Percentiles rank a stretch among this genome's conserved stretches.
Evolutionary conservation across 805 yeast species (phyloP).

Genomic region (Ogataea allantospora): DNA sequence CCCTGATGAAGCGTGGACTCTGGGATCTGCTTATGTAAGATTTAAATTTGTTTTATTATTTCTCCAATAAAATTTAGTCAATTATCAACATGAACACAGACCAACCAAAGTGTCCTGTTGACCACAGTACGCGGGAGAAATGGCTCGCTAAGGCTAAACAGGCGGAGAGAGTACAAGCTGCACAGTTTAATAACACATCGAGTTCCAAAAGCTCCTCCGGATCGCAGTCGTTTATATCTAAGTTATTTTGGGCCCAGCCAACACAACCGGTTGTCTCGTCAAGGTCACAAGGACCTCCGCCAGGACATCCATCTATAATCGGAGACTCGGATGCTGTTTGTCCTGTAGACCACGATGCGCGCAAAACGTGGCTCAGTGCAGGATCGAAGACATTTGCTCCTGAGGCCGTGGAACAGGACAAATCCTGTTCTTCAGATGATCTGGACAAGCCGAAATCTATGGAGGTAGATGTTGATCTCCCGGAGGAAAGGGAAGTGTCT

Average conservation of each 20-base stretch:
- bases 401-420: slow-evolving; percentile 38
- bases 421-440: slow-evolving; percentile 45
- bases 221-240: slow-evolving; percentile 1
- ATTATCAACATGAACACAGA: slow-evolving; percentile 24
- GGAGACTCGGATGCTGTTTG: slow-evolving; percentile 1
- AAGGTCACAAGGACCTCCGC: neutral
- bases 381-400: slow-evolving; percentile 22
- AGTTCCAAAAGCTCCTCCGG: neutral
- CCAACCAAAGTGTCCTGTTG: slow-evolving; percentile 62
- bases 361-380: slow-evolving; percentile 11
- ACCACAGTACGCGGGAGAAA: slow-evolving; percentile 53
- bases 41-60: neutral
- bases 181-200: neutral
- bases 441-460: slow-evolving; percentile 36
- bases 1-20: slow-evolving; percentile 20
- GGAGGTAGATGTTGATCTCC: slow-evolving; percentile 40
- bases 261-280: neutral
- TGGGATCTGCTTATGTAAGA: slow-evolving; percentile 19
- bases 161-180: slow-evolving; percentile 15
- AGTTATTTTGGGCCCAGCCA: slow-evolving; percentile 12
- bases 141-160: slow-evolving; percentile 47
- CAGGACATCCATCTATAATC: slow-evolving; percentile 3
- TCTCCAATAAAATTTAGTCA: slow-evolving; percentile 16
- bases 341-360: slow-evolving; percentile 12
- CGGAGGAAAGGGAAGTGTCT: slow-evolving; percentile 73